These are phyloP conservation scores for Yamadazyma spencermartinsiae DNA, from an alignment of 1,139 yeast genomes.

Conservation along the genomic window DNA sequence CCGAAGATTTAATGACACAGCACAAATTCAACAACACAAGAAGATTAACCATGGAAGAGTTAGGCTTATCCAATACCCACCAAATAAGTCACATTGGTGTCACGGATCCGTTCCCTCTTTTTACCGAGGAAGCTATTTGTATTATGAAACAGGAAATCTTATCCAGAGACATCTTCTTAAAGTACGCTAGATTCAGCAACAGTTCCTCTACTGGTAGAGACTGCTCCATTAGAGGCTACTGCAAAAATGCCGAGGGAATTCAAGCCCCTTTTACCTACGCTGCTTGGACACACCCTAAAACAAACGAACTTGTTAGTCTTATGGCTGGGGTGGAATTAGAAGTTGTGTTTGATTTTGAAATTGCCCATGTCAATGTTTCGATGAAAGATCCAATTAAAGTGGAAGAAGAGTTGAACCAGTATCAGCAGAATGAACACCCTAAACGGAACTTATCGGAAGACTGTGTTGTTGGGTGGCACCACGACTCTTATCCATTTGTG, in stretches of 20 bases:
- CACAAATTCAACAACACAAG: slow-evolving; percentile 33
- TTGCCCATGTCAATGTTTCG: slow-evolving; percentile 51
- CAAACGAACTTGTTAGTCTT: slow-evolving; percentile 45
- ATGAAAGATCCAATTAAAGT: slow-evolving; percentile 35
- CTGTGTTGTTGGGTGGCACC: slow-evolving; percentile 60
- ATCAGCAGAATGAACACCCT: slow-evolving; percentile 7
- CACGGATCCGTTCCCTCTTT: slow-evolving; percentile 56
- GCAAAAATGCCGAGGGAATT: slow-evolving; percentile 28
- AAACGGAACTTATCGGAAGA: slow-evolving; percentile 27
- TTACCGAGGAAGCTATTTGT: slow-evolving; percentile 55
- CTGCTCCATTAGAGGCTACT: slow-evolving; percentile 50
- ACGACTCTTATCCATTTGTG: slow-evolving; percentile 61
- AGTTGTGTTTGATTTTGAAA: slow-evolving; percentile 53
- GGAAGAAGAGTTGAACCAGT: slow-evolving; percentile 15
- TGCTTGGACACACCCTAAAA: slow-evolving; percentile 60
- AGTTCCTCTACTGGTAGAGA: slow-evolving; percentile 46
- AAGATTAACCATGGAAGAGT: slow-evolving; percentile 49
- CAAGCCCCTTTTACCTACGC: slow-evolving; percentile 45
- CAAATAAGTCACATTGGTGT: slow-evolving; percentile 54
- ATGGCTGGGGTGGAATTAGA: slow-evolving; percentile 60
- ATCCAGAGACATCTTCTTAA: slow-evolving; percentile 41
- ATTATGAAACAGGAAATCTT: slow-evolving; percentile 56
- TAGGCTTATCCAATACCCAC: slow-evolving; percentile 36
- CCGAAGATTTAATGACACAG: slow-evolving; percentile 25
- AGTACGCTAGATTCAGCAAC: slow-evolving; percentile 42